Conservation (phyloP, 129 eudicot species). For the Chrysanthemum lavandulifolium region DNA sequence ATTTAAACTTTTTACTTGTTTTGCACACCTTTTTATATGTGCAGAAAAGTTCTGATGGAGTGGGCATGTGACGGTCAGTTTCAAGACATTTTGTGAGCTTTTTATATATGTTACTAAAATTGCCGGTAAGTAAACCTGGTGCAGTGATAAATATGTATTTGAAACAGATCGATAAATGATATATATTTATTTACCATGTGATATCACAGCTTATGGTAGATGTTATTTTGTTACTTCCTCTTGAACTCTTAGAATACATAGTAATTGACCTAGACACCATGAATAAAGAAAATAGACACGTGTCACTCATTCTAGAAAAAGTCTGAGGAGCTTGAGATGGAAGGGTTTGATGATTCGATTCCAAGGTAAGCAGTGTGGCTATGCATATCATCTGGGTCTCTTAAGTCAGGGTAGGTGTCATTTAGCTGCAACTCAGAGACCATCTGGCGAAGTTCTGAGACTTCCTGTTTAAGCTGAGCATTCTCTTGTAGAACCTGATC, state of each 20-base stretch:
- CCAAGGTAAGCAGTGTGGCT: slow-evolving; percentile 14
- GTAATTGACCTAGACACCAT: slow-evolving; percentile 18
- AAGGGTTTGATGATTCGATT: slow-evolving; percentile 35
- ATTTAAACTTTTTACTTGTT: slow-evolving; percentile 23
- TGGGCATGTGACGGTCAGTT: background rate
- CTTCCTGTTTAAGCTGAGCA: slow-evolving; percentile 76
- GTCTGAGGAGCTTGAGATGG: slow-evolving; percentile 43
- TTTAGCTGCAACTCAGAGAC: slow-evolving; percentile 67
- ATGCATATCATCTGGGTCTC: slow-evolving; percentile 62
- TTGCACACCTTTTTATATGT: background rate
- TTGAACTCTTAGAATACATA: slow-evolving; percentile 23
- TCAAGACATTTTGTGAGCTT: slow-evolving; percentile 10
- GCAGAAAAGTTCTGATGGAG: background rate
- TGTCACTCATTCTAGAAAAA: slow-evolving; percentile 28
- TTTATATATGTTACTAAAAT: background rate
- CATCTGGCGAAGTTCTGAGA: slow-evolving; percentile 77
- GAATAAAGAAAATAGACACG: slow-evolving; percentile 22
- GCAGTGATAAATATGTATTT: no score
- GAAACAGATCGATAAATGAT: background rate
- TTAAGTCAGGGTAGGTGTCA: slow-evolving; percentile 52
- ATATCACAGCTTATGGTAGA: slow-evolving; percentile 4
- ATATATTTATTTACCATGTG: background rate
- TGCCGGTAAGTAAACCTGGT: background rate
- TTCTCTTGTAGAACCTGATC: slow-evolving; percentile 77
- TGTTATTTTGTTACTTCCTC: slow-evolving; percentile 25